Evolutionary conservation across 1,139 yeast genomes (phyloP).

Genomic region (Nakaseomyces nivariensis): DNA sequence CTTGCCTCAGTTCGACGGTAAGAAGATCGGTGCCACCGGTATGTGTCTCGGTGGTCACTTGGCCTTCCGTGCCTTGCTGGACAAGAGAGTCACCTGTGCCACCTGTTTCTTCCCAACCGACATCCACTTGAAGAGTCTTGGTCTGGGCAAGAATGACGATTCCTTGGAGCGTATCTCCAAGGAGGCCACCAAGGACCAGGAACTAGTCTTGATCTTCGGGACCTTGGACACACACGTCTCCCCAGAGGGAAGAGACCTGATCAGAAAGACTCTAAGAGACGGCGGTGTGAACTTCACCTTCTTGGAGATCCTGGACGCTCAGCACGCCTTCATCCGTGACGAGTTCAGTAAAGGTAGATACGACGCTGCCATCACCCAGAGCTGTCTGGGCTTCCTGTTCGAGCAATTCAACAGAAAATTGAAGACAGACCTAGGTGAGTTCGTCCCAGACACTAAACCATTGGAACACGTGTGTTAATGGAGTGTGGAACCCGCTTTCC

Average conservation of each 20-base stretch:
- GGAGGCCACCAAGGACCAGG: slow-evolving; percentile 41
- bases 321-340: slow-evolving; percentile 76
- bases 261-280: slow-evolving; percentile 52
- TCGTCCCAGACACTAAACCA: slow-evolving; percentile 39
- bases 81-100: slow-evolving; percentile 53
- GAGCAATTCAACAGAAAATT: slow-evolving; percentile 64
- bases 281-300: slow-evolving; percentile 56
- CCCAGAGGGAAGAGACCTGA: slow-evolving; percentile 64
- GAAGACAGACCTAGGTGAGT: slow-evolving; percentile 57
- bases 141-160: slow-evolving; percentile 54
- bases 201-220: slow-evolving; percentile 62
- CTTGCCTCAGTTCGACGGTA: slow-evolving; percentile 57
- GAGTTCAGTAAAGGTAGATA: slow-evolving; percentile 70
- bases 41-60: slow-evolving; percentile 84
- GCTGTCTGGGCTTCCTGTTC: slow-evolving; percentile 56
- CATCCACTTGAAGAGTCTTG: slow-evolving; percentile 55
- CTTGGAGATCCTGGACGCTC: slow-evolving; percentile 68
- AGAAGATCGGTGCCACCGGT: slow-evolving; percentile 67
- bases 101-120: slow-evolving; percentile 79
- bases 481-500: too few relatives aligned
- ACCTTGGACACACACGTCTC: slow-evolving; percentile 77
- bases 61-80: slow-evolving; percentile 65
- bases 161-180: slow-evolving; percentile 45
- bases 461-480: slow-evolving; percentile 56
- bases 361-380: slow-evolving; percentile 63